A percentile compares a stretch with the other conserved stretches of the same genome.
Conservation (phyloP, 179 eudicot genomes). For the Silene coronaria region DNA sequence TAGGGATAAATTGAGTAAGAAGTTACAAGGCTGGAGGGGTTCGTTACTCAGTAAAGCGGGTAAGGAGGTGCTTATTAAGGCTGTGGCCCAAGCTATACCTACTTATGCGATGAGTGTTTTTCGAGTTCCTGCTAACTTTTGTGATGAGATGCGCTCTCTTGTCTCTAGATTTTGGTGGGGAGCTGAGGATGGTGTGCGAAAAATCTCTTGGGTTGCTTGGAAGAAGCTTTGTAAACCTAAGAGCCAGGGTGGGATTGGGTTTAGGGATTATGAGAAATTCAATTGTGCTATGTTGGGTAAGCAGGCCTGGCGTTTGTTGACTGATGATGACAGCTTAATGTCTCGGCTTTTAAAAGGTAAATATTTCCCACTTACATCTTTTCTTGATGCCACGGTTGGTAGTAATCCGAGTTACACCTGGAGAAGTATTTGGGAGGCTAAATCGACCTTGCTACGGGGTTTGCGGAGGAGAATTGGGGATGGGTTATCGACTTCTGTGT, state of each 20-base stretch:
- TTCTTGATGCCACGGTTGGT: neutral
- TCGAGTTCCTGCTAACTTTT: too few species aligned
- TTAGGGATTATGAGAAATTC: neutral
- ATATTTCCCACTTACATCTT: neutral
- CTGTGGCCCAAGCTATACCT: too few species aligned
- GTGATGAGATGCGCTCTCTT: too few species aligned
- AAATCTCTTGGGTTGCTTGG: too few species aligned
- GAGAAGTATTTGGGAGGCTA: neutral
- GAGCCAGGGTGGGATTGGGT: neutral
- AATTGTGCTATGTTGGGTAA: too few species aligned
- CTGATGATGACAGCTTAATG: neutral
- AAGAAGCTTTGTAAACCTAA: neutral
- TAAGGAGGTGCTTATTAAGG: too few species aligned
- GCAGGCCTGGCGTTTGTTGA: neutral
- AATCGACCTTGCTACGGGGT: neutral
- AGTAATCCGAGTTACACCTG: too few species aligned
- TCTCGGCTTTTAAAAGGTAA: neutral
- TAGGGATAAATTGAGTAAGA: too few species aligned
- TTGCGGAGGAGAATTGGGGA: neutral
- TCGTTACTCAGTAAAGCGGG: too few species aligned
- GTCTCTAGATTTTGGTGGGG: neutral
- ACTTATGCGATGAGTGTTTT: too few species aligned
- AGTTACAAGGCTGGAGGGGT: too few species aligned
- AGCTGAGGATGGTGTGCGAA: neutral
- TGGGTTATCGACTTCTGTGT: neutral